A percentile compares a stretch with the other conserved stretches of the same genome.
phyloP scores from a whole-genome alignment of 2,329 filamentous ascomycete species.

The Coccinonectria pachysandricola region DNA sequence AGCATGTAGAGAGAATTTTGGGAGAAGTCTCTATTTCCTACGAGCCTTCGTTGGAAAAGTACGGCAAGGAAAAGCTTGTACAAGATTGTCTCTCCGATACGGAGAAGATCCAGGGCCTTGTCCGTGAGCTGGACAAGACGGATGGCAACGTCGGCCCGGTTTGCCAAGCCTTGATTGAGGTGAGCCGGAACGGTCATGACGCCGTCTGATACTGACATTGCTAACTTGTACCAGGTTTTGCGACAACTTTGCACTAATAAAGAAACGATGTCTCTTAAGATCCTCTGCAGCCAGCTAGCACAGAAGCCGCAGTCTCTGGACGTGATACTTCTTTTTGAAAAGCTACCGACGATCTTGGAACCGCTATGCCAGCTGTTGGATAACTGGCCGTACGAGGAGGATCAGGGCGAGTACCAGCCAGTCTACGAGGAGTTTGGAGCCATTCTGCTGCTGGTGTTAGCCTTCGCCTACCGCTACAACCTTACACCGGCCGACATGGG shows the following conservation, averaged over 20 bases:
- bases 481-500: slow-evolving; percentile 56
- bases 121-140: slow-evolving; percentile 77
- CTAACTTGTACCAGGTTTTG: slow-evolving; percentile 42
- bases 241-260: slow-evolving; percentile 59
- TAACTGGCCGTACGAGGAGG: slow-evolving; percentile 71
- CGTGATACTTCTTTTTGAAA: slow-evolving; percentile 66
- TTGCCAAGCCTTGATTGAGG: slow-evolving; percentile 65
- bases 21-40: slow-evolving; percentile 78
- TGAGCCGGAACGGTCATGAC: slow-evolving; percentile 24
- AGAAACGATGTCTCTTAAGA: slow-evolving; percentile 72
- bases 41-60: slow-evolving; percentile 62
- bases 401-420: slow-evolving; percentile 74
- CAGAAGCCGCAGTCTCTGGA: slow-evolving; percentile 63
- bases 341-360: slow-evolving; percentile 56
- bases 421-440: slow-evolving; percentile 80
- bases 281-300: slow-evolving; percentile 61
- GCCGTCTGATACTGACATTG: not conserved
- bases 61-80: slow-evolving; percentile 68
- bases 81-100: slow-evolving; percentile 67
- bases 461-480: slow-evolving; percentile 66
- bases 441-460: slow-evolving; percentile 61
- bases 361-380: slow-evolving; percentile 69
- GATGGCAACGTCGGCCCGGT: slow-evolving; percentile 87
- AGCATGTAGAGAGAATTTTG: slow-evolving; percentile 67
- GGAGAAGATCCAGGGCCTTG: slow-evolving; percentile 63